phyloP scores from a whole-genome alignment of 208 protist species.

The Leishmania gerbilli region DNA sequence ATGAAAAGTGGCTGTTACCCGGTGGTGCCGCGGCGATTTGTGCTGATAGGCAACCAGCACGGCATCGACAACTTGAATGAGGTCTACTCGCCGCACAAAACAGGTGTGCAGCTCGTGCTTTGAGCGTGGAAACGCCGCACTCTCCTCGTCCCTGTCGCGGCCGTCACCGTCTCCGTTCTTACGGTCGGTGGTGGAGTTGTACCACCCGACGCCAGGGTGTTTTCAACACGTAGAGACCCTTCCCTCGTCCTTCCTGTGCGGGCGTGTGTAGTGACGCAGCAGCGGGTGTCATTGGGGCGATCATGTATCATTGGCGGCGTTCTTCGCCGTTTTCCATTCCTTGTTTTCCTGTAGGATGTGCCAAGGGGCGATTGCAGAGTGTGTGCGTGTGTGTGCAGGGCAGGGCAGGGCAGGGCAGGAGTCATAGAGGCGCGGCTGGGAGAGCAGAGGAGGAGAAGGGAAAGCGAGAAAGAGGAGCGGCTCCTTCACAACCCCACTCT shows the following conservation, averaged over 20 bases:
- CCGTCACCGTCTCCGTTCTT: background rate
- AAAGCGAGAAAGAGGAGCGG: background rate
- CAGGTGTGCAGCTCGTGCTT: constrained; percentile 29
- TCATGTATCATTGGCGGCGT: background rate
- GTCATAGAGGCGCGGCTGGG: background rate
- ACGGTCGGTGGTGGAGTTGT: background rate
- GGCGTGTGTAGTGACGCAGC: background rate
- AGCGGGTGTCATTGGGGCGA: background rate
- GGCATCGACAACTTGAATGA: constrained; percentile 26
- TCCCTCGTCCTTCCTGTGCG: background rate
- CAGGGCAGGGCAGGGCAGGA: background rate
- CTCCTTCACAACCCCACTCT: background rate
- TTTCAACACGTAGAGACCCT: background rate
- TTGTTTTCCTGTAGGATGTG: background rate
- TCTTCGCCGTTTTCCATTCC: background rate
- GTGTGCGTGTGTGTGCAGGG: background rate
- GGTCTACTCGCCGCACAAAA: constrained; percentile 15
- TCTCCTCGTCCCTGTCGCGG: background rate
- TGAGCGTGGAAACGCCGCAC: constrained; percentile 1
- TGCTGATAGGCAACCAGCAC: constrained; percentile 71
- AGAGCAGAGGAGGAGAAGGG: background rate
- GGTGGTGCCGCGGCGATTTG: constrained; percentile 48
- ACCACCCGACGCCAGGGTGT: background rate
- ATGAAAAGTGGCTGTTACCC: constrained; percentile 28
- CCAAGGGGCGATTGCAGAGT: background rate